phyloP scores from a whole-genome alignment of 768 basidiomycete genomes.

The Hericium rajendrae region DNA sequence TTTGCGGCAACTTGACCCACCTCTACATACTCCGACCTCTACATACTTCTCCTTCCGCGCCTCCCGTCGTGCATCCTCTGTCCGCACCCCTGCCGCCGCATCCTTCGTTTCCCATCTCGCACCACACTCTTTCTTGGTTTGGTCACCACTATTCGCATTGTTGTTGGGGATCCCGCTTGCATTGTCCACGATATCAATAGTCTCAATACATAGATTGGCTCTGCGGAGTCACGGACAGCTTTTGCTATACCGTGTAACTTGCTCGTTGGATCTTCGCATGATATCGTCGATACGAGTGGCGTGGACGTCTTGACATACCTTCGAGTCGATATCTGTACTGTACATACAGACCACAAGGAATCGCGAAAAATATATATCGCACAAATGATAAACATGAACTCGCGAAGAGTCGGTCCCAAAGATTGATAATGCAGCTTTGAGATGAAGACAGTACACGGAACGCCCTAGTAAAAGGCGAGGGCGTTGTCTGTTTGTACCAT shows the following conservation, averaged over 20 bases:
- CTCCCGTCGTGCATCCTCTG: background rate
- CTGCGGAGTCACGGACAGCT: background rate
- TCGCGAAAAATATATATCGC: background rate
- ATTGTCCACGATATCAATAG: background rate
- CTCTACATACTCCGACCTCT: background rate
- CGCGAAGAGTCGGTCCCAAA: constrained; percentile 13
- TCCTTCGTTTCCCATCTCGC: background rate
- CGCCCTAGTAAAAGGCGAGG: constrained; percentile 65
- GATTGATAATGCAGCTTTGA: constrained; percentile 6
- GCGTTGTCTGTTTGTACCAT: constrained; percentile 29
- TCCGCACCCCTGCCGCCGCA: background rate
- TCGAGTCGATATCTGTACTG: too few species aligned
- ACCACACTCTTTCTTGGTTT: background rate
- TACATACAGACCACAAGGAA: too few species aligned
- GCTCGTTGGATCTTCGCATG: background rate
- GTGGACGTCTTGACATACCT: too few species aligned
- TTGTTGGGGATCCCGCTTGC: background rate
- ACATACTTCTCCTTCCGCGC: background rate
- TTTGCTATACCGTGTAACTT: background rate
- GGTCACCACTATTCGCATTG: background rate
- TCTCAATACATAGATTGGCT: background rate
- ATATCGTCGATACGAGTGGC: background rate
- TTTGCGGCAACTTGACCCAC: background rate
- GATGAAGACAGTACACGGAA: constrained; percentile 37
- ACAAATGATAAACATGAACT: constrained; percentile 2